Evolutionary conservation across 2,329 filamentous ascomycete genomes (phyloP).

Genomic region (Bipolaris victoriae): DNA sequence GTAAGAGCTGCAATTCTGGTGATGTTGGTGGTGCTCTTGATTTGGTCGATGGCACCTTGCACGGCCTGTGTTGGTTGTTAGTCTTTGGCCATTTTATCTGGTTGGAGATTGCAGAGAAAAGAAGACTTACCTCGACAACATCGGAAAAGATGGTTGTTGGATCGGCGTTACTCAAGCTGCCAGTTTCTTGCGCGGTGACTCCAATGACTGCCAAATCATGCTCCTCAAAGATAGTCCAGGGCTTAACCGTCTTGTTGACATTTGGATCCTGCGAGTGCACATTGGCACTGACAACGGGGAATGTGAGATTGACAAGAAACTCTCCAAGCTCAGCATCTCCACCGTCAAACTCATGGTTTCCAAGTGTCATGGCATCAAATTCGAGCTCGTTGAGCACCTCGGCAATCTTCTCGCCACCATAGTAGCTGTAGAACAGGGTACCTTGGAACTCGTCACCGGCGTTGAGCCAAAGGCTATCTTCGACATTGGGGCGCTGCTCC

Average conservation of each 20-base stretch:
- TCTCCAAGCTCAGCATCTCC: conserved; percentile 67
- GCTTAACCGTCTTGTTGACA: conserved; percentile 68
- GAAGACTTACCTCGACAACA: conserved; percentile 50
- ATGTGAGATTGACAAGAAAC: conserved; percentile 68
- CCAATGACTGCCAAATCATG: conserved; percentile 68
- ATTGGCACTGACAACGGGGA: conserved; percentile 69
- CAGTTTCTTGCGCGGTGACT: conserved; percentile 66
- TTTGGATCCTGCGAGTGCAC: conserved; percentile 65
- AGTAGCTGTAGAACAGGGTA: conserved; percentile 71
- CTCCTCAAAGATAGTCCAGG: conserved; percentile 68
- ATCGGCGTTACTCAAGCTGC: conserved; percentile 65
- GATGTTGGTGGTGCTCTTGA: conserved; percentile 66
- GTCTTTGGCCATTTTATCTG: background rate
- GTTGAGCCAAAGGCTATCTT: conserved; percentile 69
- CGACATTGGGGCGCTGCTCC: conserved; percentile 61
- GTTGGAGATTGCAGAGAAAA: background rate
- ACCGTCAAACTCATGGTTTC: conserved; percentile 63
- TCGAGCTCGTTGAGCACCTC: conserved; percentile 68
- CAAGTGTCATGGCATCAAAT: conserved; percentile 69
- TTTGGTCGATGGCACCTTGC: conserved; percentile 67
- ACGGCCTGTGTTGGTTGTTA: conserved; percentile 51
- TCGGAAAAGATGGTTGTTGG: conserved; percentile 65
- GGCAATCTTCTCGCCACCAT: conserved; percentile 71
- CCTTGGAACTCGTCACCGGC: conserved; percentile 74
- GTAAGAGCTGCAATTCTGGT: conserved; percentile 70